Conservation (phyloP, 208 protist species). For the Balamuthia mandrillaris region DNA sequence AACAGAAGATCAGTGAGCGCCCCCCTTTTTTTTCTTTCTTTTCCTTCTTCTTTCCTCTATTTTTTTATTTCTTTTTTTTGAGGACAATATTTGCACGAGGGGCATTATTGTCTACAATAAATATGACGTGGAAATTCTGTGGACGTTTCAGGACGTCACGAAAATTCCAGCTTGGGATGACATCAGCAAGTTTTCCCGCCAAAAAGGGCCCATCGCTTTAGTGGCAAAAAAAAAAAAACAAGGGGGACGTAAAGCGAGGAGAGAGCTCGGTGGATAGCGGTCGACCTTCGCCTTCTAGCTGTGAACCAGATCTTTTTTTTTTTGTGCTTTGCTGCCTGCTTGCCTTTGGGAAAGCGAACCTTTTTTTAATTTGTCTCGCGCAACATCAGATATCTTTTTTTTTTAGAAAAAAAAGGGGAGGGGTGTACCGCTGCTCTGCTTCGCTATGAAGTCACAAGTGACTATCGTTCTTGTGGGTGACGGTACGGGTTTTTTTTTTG, state of each 20-base stretch:
- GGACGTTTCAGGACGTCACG: no score
- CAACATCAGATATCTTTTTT: no score
- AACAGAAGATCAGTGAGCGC: no score
- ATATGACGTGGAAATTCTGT: background rate
- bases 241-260: no score
- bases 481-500: background rate
- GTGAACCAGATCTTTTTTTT: background rate
- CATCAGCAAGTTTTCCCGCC: no score
- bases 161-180: no score
- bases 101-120: background rate
- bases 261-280: no score
- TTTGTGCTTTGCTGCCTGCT: background rate
- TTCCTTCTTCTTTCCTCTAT: background rate
- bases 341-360: background rate
- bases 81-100: background rate
- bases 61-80: background rate
- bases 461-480: conserved; percentile 13
- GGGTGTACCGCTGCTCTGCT: background rate
- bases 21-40: background rate
- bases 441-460: conserved; percentile 7
- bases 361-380: background rate
- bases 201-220: no score
- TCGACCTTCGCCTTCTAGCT: background rate
- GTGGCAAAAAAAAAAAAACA: no score
- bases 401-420: no score